Percentiles rank a stretch among this genome's conserved stretches.
These are phyloP conservation scores for Talaromyces liani DNA, from an alignment of 495 filamentous ascomycete species.

Conservation along the genomic window DNA sequence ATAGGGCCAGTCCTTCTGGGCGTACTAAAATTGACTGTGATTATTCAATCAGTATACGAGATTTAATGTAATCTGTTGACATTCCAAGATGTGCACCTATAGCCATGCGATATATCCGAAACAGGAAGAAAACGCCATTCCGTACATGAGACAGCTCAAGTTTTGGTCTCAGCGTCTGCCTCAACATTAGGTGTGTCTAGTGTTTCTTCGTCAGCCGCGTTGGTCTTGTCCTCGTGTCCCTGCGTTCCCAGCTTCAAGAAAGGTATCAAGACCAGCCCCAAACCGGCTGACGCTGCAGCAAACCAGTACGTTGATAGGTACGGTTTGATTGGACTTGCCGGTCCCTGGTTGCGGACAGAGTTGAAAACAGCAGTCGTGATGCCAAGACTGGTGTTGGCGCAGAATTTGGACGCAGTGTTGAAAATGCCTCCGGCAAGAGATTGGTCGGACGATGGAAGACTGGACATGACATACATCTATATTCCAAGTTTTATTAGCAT, in stretches of 20 bases:
- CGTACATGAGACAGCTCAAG: neutral
- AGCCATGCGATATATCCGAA: neutral
- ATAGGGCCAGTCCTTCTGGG: neutral
- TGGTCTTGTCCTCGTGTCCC: constrained; percentile 11
- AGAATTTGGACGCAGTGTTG: constrained; percentile 28
- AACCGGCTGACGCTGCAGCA: constrained; percentile 19
- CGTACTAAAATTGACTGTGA: neutral
- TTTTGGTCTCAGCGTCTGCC: neutral
- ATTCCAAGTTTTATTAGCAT: constrained; percentile 10
- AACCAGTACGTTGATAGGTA: constrained; percentile 26
- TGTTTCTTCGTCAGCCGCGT: neutral
- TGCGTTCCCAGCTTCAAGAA: constrained; percentile 26
- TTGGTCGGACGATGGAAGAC: constrained; percentile 24
- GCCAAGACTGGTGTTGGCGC: constrained; percentile 24
- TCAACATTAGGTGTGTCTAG: neutral
- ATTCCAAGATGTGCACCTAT: neutral
- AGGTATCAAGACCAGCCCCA: constrained; percentile 22
- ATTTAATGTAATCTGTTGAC: neutral
- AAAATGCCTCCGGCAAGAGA: constrained; percentile 18
- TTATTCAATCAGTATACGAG: neutral
- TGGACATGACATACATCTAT: constrained; percentile 32
- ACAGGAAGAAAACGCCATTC: neutral
- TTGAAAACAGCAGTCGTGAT: constrained; percentile 24
- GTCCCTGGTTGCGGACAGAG: constrained; percentile 13
- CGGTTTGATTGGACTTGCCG: constrained; percentile 16